These are phyloP conservation scores for Mollisiaceae sp. DNA, from an alignment of 2,329 filamentous ascomycete species.

Conservation along the genomic window DNA sequence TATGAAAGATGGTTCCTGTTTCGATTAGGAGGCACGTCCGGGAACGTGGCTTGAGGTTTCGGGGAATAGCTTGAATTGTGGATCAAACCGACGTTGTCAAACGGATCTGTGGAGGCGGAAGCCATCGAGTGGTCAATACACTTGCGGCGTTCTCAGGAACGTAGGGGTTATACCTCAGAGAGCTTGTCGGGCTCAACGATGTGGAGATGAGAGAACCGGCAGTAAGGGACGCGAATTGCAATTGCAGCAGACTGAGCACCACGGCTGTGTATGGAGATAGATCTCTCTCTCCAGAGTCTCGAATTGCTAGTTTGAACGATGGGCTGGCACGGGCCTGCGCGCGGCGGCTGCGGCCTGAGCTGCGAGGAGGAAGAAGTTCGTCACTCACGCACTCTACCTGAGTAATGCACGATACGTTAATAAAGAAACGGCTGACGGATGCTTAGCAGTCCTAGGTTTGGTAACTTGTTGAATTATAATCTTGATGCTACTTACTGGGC, in stretches of 20 bases:
- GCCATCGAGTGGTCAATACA: not conserved
- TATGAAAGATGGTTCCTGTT: conserved; percentile 2
- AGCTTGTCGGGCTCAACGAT: not conserved
- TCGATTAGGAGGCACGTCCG: conserved; percentile 7
- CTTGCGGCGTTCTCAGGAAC: not conserved
- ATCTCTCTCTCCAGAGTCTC: not conserved
- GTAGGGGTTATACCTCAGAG: conserved; percentile 4
- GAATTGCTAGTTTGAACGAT: not conserved
- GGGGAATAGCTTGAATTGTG: conserved; percentile 10
- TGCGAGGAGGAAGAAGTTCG: not conserved
- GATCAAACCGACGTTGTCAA: conserved; percentile 10
- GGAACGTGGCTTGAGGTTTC: conserved; percentile 9
- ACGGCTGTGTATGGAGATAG: not conserved
- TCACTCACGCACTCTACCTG: conserved; percentile 8
- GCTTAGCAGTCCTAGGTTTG: not conserved
- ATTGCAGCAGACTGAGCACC: not conserved
- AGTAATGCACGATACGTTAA: conserved; percentile 10
- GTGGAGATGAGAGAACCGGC: not conserved
- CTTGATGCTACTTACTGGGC: not conserved
- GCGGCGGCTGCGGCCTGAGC: not conserved
- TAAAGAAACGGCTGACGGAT: conserved; percentile 10
- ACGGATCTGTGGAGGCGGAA: conserved; percentile 4
- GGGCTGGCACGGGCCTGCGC: not conserved
- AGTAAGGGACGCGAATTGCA: not conserved
- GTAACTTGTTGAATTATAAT: too few relatives aligned